Evolutionary conservation across 2,329 filamentous ascomycete species (phyloP).

Genomic region (Purpureocillium lavendulum): DNA sequence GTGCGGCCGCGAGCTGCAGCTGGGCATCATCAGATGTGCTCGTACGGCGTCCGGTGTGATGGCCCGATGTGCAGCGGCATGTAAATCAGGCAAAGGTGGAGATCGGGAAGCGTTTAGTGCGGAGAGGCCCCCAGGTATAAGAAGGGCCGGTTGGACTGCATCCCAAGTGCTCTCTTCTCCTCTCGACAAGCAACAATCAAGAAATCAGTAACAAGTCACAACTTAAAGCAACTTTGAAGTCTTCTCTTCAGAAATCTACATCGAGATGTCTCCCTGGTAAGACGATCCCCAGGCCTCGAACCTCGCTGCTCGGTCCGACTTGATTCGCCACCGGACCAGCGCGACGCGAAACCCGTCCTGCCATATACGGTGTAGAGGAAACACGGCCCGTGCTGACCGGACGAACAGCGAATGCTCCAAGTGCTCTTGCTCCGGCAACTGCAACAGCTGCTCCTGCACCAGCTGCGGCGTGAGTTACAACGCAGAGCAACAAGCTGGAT

Average conservation of each 20-base stretch:
- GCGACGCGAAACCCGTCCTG: too few relatives aligned
- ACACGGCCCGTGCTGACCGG: not conserved
- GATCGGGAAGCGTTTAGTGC: not conserved
- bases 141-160: not conserved
- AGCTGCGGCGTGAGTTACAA: constrained; percentile 13
- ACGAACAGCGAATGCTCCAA: constrained; percentile 10
- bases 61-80: not conserved
- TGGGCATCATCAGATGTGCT: not conserved
- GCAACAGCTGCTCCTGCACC: constrained; percentile 13
- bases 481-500: too few relatives aligned
- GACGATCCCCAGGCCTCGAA: too few relatives aligned
- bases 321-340: too few relatives aligned
- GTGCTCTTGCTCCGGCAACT: constrained; percentile 14
- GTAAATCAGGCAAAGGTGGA: not conserved
- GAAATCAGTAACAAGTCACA: not conserved
- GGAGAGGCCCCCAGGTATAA: constrained; percentile 6
- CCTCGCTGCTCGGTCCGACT: too few relatives aligned
- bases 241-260: not conserved
- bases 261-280: constrained; percentile 11
- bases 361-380: too few relatives aligned
- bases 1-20: constrained; percentile 1
- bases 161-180: not conserved
- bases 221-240: not conserved
- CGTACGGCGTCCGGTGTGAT: not conserved
- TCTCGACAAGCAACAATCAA: not conserved